These are phyloP conservation scores for Prunus mira DNA, from an alignment of 306 rosid species.

Conservation along the genomic window DNA sequence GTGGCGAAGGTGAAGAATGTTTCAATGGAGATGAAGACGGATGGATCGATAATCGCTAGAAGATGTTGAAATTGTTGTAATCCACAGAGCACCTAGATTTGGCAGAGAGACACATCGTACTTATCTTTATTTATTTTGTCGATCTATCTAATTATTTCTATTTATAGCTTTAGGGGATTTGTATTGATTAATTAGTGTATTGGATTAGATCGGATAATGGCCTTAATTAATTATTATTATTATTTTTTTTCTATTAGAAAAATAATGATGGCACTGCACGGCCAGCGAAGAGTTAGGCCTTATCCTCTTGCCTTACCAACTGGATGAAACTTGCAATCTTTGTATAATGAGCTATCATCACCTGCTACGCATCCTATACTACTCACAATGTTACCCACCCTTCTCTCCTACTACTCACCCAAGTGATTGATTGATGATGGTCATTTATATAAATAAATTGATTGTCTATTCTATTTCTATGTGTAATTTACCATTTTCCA, in stretches of 20 bases:
- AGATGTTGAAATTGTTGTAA: background rate
- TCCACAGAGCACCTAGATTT: background rate
- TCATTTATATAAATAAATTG: too few species aligned
- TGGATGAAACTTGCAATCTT: background rate
- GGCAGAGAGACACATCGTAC: background rate
- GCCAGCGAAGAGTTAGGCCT: conserved; percentile 23
- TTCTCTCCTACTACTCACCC: background rate
- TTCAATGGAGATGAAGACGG: background rate
- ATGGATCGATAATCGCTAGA: background rate
- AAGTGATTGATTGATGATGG: too few species aligned
- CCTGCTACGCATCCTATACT: conserved; percentile 10
- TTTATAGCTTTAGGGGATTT: background rate
- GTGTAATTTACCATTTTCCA: too few species aligned
- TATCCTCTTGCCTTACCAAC: conserved; percentile 47
- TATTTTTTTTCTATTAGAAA: background rate
- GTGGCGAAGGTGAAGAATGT: too few species aligned
- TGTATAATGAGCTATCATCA: conserved; percentile 24
- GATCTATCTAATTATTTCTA: background rate
- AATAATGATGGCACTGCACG: background rate
- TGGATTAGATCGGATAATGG: conserved; percentile 9
- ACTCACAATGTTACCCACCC: background rate
- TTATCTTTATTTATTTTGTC: too few species aligned
- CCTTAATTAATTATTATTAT: background rate
- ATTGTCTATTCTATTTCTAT: too few species aligned
- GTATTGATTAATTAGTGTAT: background rate